Conservation (phyloP, 208 protist genomes). For the Leishmania major region DNA sequence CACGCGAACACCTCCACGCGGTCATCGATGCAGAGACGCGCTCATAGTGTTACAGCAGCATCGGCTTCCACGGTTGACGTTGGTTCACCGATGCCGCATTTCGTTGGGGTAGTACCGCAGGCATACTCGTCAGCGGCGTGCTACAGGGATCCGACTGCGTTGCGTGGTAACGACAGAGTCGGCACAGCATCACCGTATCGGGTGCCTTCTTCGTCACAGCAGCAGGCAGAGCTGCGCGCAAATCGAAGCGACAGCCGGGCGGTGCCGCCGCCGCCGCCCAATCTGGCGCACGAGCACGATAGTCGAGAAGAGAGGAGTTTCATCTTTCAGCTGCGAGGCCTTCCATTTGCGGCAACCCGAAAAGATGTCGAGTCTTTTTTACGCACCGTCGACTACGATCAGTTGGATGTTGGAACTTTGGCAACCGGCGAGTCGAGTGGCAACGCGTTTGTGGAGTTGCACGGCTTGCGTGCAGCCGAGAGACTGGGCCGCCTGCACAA, state of each 20-base stretch:
- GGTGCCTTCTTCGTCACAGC: neutral
- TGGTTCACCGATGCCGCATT: neutral
- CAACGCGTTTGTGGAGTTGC: conserved; percentile 71
- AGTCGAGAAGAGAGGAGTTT: conserved; percentile 4
- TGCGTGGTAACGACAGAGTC: neutral
- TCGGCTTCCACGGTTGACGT: neutral
- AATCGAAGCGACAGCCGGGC: neutral
- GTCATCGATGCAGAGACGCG: neutral
- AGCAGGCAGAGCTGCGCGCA: neutral
- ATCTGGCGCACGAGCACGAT: neutral
- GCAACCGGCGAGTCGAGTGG: conserved; percentile 52
- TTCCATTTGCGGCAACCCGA: conserved; percentile 62
- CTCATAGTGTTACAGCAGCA: neutral
- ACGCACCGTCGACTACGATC: conserved; percentile 27
- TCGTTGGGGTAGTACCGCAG: neutral
- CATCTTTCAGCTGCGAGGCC: conserved; percentile 69
- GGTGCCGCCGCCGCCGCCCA: neutral
- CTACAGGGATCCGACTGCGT: neutral
- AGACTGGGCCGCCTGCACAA: conserved; percentile 4
- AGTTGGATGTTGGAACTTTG: conserved; percentile 52
- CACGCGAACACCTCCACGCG: too few relatives aligned
- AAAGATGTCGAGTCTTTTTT: conserved; percentile 64
- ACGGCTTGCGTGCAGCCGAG: neutral
- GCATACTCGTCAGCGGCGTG: neutral
- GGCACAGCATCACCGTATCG: neutral